Evolutionary conservation across 768 basidiomycete genomes (phyloP).

Genomic region (Podaxis sp.): DNA sequence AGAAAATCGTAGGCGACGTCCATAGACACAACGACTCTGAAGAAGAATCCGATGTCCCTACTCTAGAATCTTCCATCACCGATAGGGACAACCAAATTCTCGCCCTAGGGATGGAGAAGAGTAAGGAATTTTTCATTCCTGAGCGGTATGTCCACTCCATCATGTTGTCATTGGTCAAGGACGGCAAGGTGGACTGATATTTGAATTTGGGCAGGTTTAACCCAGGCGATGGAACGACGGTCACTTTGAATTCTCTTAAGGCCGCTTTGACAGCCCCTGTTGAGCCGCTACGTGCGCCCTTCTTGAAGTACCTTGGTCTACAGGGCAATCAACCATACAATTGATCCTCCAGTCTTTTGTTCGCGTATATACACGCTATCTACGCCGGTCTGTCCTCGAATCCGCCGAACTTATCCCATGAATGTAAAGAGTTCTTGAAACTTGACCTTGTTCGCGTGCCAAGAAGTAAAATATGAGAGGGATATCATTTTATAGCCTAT

Average conservation of each 20-base stretch:
- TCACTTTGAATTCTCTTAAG: not conserved
- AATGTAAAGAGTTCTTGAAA: not conserved
- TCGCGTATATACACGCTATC: not conserved
- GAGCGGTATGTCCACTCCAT: not conserved
- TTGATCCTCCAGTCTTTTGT: not conserved
- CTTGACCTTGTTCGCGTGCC: not conserved
- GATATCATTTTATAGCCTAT: not conserved
- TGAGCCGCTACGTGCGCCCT: not conserved
- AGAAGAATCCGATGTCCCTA: conserved; percentile 7
- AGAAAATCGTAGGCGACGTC: conserved; percentile 4
- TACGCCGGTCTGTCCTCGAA: not conserved
- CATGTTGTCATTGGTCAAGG: not conserved
- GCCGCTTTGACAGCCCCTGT: not conserved
- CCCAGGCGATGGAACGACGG: not conserved
- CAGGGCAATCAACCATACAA: not conserved
- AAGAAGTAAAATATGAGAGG: not conserved
- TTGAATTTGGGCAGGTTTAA: not conserved
- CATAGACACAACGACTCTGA: conserved; percentile 9
- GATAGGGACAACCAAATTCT: not conserved
- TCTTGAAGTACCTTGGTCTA: not conserved
- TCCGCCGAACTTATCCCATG: not conserved
- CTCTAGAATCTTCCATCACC: not conserved
- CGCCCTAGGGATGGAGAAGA: not conserved
- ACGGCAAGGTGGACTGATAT: not conserved
- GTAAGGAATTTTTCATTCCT: conserved; percentile 6